Conservation (phyloP, 176 grass and related monocot genomes). For the Lolium multiflorum region DNA sequence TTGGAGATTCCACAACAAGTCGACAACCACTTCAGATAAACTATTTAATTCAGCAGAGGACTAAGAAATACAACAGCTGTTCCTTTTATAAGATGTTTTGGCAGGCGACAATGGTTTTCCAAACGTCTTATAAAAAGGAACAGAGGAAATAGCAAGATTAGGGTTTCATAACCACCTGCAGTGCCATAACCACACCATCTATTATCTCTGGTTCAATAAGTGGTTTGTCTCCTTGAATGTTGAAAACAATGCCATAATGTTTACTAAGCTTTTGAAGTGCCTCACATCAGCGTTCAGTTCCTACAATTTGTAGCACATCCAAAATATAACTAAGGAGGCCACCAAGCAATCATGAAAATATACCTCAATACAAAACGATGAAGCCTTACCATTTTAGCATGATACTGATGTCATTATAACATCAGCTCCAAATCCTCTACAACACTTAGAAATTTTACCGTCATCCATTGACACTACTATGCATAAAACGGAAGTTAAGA, state of each 20-base stretch:
- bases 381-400: constrained; percentile 79
- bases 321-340: neutral
- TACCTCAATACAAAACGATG: constrained; percentile 3
- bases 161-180: constrained; percentile 67
- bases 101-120: no score
- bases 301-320: constrained; percentile 42
- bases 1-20: no score
- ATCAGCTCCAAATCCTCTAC: constrained; percentile 36
- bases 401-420: constrained; percentile 94
- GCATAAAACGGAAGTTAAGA: neutral
- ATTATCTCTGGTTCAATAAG: constrained; percentile 52
- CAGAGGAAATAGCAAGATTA: constrained; percentile 22
- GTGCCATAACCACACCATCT: constrained; percentile 60
- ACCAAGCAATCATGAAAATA: constrained; percentile 13
- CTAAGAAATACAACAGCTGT: neutral
- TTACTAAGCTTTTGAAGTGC: constrained; percentile 66
- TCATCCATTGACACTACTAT: constrained; percentile 93
- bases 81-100: no score
- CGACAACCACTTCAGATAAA: no score
- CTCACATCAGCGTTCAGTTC: constrained; percentile 49
- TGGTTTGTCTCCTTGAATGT: constrained; percentile 97
- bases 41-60: no score
- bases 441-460: constrained; percentile 86
- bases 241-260: constrained; percentile 91
- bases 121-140: neutral